Percentiles rank a stretch among this genome's conserved stretches.
Conservation (phyloP, 331 rosid genomes). For the Ulmus americana region DNA sequence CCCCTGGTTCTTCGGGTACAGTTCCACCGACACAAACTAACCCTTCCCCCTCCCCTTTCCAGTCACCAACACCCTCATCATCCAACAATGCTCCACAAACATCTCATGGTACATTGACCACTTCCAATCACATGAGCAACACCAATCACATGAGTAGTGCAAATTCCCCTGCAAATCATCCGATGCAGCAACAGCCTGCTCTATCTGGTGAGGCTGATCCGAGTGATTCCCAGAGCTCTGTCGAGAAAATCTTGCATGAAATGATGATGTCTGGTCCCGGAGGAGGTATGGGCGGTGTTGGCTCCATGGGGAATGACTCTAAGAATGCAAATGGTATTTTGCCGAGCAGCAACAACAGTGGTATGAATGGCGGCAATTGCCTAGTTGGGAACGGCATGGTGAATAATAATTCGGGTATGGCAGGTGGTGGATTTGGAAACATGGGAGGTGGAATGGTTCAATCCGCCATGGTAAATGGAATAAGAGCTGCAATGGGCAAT, state of each 20-base stretch:
- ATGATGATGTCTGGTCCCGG: constrained; percentile 61
- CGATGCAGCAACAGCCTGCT: constrained; percentile 70
- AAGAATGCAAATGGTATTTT: constrained; percentile 68
- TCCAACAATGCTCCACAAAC: constrained; percentile 68
- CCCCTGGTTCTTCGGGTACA: constrained; percentile 76
- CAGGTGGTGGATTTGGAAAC: constrained; percentile 54
- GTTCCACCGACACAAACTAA: constrained; percentile 63
- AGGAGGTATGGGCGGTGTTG: constrained; percentile 46
- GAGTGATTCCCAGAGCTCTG: constrained; percentile 74
- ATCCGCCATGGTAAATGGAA: constrained; percentile 63
- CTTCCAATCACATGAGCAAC: constrained; percentile 52
- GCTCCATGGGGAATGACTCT: constrained; percentile 57
- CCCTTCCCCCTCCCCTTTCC: constrained; percentile 72
- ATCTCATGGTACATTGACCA: constrained; percentile 51
- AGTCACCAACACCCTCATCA: constrained; percentile 73
- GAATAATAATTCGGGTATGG: constrained; percentile 51
- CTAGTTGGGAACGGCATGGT: constrained; percentile 48
- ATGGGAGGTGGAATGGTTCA: constrained; percentile 65
- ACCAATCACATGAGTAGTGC: constrained; percentile 65
- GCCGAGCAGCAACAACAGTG: constrained; percentile 39
- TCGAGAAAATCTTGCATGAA: constrained; percentile 71
- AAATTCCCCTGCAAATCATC: constrained; percentile 64
- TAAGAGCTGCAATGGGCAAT: constrained; percentile 62
- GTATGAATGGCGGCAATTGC: constrained; percentile 55
- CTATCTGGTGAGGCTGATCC: constrained; percentile 66